Conservation (phyloP, 371 early-diverging fungal species). For the Mortierella sp. region DNA sequence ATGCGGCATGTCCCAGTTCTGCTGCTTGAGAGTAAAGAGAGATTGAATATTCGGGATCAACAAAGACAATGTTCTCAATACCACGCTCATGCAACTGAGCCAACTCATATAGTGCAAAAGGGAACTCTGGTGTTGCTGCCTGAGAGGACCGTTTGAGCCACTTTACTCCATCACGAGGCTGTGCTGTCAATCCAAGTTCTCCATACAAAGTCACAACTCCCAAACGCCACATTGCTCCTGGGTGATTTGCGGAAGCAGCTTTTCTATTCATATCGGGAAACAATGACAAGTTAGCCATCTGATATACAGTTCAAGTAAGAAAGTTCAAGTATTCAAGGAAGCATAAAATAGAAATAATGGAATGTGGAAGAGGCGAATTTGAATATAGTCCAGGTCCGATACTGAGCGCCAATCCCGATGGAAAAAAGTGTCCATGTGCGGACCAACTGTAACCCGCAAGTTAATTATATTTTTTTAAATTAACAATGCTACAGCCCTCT, state of each 20-base stretch:
- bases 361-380: too few species aligned
- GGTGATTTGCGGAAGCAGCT: slow-evolving; percentile 79
- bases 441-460: too few species aligned
- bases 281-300: too few species aligned
- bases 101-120: slow-evolving; percentile 85
- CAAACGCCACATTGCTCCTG: slow-evolving; percentile 81
- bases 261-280: slow-evolving; percentile 59
- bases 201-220: slow-evolving; percentile 82
- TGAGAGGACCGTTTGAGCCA: slow-evolving; percentile 86
- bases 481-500: too few species aligned
- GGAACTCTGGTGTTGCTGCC: slow-evolving; percentile 80
- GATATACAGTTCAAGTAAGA: too few species aligned
- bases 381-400: too few species aligned
- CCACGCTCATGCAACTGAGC: slow-evolving; percentile 81
- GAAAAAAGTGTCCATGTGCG: too few species aligned
- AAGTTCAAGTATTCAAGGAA: too few species aligned
- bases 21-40: slow-evolving; percentile 82
- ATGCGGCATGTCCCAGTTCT: slow-evolving; percentile 80
- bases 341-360: too few species aligned
- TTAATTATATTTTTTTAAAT: too few species aligned
- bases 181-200: slow-evolving; percentile 71
- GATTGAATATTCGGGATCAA: slow-evolving; percentile 81
- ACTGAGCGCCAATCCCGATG: too few species aligned
- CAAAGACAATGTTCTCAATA: slow-evolving; percentile 77
- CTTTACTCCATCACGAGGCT: slow-evolving; percentile 82